Conservation (phyloP, 495 filamentous ascomycete species). For the Trichoderma orchidacearum region DNA sequence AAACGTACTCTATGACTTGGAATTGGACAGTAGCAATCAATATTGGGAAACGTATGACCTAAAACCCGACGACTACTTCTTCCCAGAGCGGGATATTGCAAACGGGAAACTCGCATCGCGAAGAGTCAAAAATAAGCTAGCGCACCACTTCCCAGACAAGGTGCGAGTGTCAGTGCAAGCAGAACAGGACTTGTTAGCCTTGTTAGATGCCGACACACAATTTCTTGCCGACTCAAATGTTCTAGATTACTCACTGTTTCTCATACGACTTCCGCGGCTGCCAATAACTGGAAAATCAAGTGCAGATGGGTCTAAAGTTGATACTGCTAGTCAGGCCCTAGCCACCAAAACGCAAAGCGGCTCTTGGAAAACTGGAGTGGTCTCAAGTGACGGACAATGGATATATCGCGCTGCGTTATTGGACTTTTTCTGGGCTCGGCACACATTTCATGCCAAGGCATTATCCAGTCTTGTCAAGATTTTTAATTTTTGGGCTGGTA, state of each 20-base stretch:
- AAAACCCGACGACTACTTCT: constrained; percentile 60
- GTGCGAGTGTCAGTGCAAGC: constrained; percentile 36
- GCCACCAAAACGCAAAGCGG: no score
- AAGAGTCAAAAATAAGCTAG: constrained; percentile 41
- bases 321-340: no score
- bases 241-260: constrained; percentile 57
- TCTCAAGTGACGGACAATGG: constrained; percentile 45
- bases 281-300: no score
- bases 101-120: constrained; percentile 43
- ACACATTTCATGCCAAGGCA: constrained; percentile 45
- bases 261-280: constrained; percentile 31
- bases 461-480: constrained; percentile 47
- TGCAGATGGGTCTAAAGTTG: no score
- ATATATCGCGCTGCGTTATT: constrained; percentile 48
- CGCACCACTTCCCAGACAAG: constrained; percentile 52
- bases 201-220: constrained; percentile 42
- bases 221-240: constrained; percentile 45
- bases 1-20: constrained; percentile 46
- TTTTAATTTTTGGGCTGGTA: constrained; percentile 41
- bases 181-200: constrained; percentile 33
- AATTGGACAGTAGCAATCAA: constrained; percentile 16
- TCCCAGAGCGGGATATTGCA: constrained; percentile 53
- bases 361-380: constrained; percentile 43
- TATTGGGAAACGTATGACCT: constrained; percentile 59
- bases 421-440: constrained; percentile 63